Evolutionary conservation across 2,329 filamentous ascomycete genomes (phyloP).

Genomic region (Aspergillus eucalypticola): DNA sequence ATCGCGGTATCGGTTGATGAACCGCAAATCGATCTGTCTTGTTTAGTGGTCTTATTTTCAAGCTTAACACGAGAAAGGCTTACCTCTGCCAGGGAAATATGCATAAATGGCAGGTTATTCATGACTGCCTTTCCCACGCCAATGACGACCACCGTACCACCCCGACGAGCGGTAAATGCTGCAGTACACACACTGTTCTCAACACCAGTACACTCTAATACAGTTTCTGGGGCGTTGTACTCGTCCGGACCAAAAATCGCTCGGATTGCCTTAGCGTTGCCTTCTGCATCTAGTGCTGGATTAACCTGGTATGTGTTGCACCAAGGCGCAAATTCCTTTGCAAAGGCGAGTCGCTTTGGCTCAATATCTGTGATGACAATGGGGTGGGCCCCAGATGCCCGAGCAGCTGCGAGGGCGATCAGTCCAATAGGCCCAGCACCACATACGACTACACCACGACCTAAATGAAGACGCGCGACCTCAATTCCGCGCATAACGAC

Average conservation of each 20-base stretch:
- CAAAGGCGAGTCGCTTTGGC: conserved; percentile 57
- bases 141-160: conserved; percentile 64
- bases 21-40: conserved; percentile 63
- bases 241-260: conserved; percentile 56
- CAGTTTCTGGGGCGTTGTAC: conserved; percentile 59
- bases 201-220: conserved; percentile 67
- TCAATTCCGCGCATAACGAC: conserved; percentile 64
- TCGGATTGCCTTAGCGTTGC: conserved; percentile 56
- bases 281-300: conserved; percentile 46
- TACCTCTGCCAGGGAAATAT: conserved; percentile 60
- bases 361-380: conserved; percentile 66
- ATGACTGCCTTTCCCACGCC: conserved; percentile 63
- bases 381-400: conserved; percentile 64
- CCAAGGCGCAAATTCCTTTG: conserved; percentile 57
- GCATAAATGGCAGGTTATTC: conserved; percentile 69
- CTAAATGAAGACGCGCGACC: conserved; percentile 55
- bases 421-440: conserved; percentile 67
- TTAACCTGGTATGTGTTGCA: conserved; percentile 58
- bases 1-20: conserved; percentile 70
- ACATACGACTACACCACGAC: conserved; percentile 58
- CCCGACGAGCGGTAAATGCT: conserved; percentile 57
- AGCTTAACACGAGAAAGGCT: not conserved
- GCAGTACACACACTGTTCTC: conserved; percentile 64
- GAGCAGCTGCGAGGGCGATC: conserved; percentile 57
- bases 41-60: not conserved